Percentiles rank a stretch among this genome's conserved stretches.
phyloP scores from a whole-genome alignment of 2,329 filamentous ascomycete species.

The Mariannaea sp. region DNA sequence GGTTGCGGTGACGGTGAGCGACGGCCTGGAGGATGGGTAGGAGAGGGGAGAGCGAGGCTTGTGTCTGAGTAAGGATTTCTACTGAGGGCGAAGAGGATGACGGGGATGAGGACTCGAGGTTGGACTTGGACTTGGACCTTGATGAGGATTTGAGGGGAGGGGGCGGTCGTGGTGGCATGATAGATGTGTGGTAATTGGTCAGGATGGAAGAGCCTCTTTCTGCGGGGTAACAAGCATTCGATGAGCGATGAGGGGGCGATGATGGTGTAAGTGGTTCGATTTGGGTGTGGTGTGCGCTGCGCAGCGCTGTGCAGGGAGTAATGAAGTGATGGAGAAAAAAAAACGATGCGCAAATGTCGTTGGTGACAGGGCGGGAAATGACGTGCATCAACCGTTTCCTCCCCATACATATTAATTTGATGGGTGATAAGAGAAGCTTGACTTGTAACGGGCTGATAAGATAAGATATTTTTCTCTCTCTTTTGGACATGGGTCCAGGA shows the following conservation, averaged over 20 bases:
- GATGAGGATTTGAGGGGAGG: neutral
- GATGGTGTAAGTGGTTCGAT: neutral
- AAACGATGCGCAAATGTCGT: too few species aligned
- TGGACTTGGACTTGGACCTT: slow-evolving; percentile 15
- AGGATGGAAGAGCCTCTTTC: neutral
- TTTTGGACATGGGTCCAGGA: too few species aligned
- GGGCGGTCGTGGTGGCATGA: slow-evolving; percentile 1
- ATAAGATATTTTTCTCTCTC: too few species aligned
- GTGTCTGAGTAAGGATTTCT: slow-evolving; percentile 21
- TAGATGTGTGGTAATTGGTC: neutral
- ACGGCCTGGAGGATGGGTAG: slow-evolving; percentile 70
- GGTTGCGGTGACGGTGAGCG: slow-evolving; percentile 86
- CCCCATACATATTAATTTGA: too few species aligned
- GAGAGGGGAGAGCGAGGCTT: slow-evolving; percentile 45
- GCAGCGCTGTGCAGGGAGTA: neutral
- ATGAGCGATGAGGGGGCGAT: neutral
- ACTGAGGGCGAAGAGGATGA: slow-evolving; percentile 7
- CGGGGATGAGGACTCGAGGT: slow-evolving; percentile 8
- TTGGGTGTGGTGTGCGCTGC: neutral
- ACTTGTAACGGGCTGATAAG: slow-evolving; percentile 17
- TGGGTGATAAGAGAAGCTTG: neutral
- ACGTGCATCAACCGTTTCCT: slow-evolving; percentile 21
- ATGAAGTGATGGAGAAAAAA: too few species aligned
- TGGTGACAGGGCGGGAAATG: neutral
- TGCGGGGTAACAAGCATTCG: neutral